Percentiles rank a stretch among this genome's conserved stretches.
Conservation (phyloP, 2,329 filamentous ascomycete genomes). For the Setomelanomma holmii region DNA sequence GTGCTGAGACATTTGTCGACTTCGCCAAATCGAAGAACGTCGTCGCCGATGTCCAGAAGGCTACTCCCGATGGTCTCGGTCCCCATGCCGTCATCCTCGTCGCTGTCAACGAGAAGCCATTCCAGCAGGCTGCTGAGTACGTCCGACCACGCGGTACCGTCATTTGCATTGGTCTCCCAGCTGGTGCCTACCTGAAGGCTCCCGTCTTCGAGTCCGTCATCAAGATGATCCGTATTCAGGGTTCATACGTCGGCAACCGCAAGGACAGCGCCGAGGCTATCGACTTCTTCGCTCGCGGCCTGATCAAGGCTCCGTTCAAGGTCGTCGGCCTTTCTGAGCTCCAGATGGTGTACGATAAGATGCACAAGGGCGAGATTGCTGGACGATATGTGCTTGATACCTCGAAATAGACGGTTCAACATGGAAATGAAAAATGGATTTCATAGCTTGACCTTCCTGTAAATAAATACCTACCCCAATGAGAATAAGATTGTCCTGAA, state of each 20-base stretch:
- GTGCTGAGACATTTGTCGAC: constrained; percentile 78
- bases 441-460: constrained; percentile 6
- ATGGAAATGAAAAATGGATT: background rate
- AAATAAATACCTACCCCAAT: constrained; percentile 5
- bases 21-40: constrained; percentile 78
- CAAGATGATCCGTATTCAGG: constrained; percentile 90
- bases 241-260: constrained; percentile 87
- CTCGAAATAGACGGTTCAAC: constrained; percentile 32
- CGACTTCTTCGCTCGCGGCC: constrained; percentile 83
- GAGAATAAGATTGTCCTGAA: constrained; percentile 7
- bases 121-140: constrained; percentile 92
- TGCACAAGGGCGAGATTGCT: constrained; percentile 72
- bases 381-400: constrained; percentile 83
- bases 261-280: constrained; percentile 87
- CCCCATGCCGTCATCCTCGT: constrained; percentile 88
- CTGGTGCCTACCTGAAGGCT: constrained; percentile 75
- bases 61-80: constrained; percentile 79
- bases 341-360: constrained; percentile 77
- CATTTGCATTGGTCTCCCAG: constrained; percentile 88
- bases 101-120: constrained; percentile 87
- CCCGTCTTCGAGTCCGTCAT: constrained; percentile 90
- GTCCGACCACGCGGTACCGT: constrained; percentile 83
- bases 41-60: constrained; percentile 82
- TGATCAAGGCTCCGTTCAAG: constrained; percentile 90
- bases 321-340: constrained; percentile 81